These are phyloP conservation scores for Stentor coeruleus DNA, from an alignment of 73 alveolate species.

Conservation along the genomic window DNA sequence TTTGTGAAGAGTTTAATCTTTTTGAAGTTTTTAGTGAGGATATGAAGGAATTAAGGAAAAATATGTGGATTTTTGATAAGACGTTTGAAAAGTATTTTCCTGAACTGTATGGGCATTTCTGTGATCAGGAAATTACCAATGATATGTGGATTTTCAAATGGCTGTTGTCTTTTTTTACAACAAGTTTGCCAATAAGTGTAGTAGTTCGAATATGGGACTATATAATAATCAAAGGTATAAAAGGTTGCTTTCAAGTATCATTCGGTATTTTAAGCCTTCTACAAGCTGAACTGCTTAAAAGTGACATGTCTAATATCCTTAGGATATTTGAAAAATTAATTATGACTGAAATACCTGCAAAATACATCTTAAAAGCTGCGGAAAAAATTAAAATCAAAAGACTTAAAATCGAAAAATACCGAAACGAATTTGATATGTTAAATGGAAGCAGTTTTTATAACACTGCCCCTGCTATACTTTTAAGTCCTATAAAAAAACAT, in stretches of 20 bases:
- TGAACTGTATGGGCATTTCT: constrained; percentile 43
- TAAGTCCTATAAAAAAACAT: too few relatives aligned
- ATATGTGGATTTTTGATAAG: constrained; percentile 39
- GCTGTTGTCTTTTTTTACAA: constrained; percentile 44
- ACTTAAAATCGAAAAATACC: not conserved
- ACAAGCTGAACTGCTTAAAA: not conserved
- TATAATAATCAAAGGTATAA: constrained; percentile 39
- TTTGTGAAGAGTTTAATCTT: constrained; percentile 35
- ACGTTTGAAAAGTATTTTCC: constrained; percentile 44
- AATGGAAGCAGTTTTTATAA: too few relatives aligned
- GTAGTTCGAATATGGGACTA: constrained; percentile 60
- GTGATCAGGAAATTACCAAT: constrained; percentile 33
- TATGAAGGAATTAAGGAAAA: constrained; percentile 40
- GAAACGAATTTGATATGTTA: not conserved
- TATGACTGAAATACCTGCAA: not conserved
- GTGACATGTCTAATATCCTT: not conserved
- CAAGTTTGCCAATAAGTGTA: constrained; percentile 37
- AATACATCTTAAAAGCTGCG: not conserved
- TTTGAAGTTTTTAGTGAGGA: constrained; percentile 45
- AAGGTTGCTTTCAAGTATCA: not conserved
- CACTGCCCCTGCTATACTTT: not conserved
- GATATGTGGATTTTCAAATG: constrained; percentile 51
- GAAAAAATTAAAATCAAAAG: not conserved
- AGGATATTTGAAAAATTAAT: not conserved
- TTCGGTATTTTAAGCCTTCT: not conserved